phyloP scores from a whole-genome alignment of 352 stramenopile genomes.

The Phytopythium vexans region DNA sequence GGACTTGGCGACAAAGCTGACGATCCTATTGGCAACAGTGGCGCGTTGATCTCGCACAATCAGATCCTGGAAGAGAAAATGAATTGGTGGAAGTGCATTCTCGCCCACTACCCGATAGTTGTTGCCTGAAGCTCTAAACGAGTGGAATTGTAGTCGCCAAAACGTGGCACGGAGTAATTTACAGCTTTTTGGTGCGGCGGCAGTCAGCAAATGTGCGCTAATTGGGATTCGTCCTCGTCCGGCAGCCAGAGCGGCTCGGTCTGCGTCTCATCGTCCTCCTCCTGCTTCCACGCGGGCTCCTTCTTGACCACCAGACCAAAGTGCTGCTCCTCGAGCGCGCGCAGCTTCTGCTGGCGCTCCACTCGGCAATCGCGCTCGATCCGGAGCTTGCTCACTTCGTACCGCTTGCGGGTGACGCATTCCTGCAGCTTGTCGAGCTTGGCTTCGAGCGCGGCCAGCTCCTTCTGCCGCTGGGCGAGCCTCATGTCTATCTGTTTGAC shows the following conservation, averaged over 20 bases:
- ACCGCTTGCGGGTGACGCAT: constrained; percentile 6
- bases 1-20: no score
- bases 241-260: no score
- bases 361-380: constrained; percentile 6
- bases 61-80: no score
- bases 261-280: neutral
- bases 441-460: constrained; percentile 4
- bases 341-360: constrained; percentile 4
- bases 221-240: constrained; percentile 11
- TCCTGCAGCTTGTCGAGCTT: neutral
- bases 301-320: constrained; percentile 11
- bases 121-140: no score
- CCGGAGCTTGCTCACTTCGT: constrained; percentile 1
- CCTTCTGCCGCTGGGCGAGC: neutral
- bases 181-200: no score
- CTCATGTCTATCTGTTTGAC: neutral
- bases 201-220: constrained; percentile 36
- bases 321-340: constrained; percentile 19
- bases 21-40: no score
- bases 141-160: no score
- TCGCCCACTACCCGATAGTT: no score
- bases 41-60: no score
- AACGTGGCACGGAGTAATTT: no score
- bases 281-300: neutral
- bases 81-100: no score